A percentile compares a stretch with the other conserved stretches of the same genome.
Evolutionary conservation across 495 filamentous ascomycete species (phyloP).

Genomic region (Lineolata rhizophorae): DNA sequence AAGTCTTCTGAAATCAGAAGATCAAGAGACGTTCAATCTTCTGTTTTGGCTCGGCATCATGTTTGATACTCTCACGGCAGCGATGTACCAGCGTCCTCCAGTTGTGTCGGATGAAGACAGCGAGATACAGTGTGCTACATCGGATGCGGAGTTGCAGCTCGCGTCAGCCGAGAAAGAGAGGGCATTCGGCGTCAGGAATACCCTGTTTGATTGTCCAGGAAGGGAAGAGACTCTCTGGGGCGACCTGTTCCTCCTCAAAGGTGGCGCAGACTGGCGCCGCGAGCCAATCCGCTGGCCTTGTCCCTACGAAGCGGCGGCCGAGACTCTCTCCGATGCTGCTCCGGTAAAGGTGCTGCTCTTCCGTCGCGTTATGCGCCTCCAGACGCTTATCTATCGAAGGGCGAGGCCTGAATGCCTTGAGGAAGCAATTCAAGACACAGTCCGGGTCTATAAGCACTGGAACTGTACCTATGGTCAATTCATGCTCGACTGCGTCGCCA

Average conservation of each 20-base stretch:
- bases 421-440: conserved; percentile 16
- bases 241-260: conserved; percentile 15
- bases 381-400: conserved; percentile 18
- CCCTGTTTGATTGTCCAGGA: too few species aligned
- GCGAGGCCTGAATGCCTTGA: conserved; percentile 14
- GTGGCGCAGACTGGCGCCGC: conserved; percentile 5
- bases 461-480: conserved; percentile 20
- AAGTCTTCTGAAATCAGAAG: conserved; percentile 11
- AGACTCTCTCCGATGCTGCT: conserved; percentile 21
- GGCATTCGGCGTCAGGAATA: neutral
- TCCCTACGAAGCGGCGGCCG: conserved; percentile 20
- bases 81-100: conserved; percentile 23
- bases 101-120: conserved; percentile 27
- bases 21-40: conserved; percentile 21
- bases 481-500: conserved; percentile 21
- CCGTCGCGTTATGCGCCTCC: conserved; percentile 23
- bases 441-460: conserved; percentile 24
- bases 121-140: conserved; percentile 16
- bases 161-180: conserved; percentile 1
- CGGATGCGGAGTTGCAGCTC: conserved; percentile 3
- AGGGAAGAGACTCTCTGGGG: conserved; percentile 20
- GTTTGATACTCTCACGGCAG: conserved; percentile 26
- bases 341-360: conserved; percentile 28
- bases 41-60: conserved; percentile 29
- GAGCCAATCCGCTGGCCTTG: conserved; percentile 21